Conservation (phyloP, 2,329 filamentous ascomycete species). For the Trichoderma lentiforme region DNA sequence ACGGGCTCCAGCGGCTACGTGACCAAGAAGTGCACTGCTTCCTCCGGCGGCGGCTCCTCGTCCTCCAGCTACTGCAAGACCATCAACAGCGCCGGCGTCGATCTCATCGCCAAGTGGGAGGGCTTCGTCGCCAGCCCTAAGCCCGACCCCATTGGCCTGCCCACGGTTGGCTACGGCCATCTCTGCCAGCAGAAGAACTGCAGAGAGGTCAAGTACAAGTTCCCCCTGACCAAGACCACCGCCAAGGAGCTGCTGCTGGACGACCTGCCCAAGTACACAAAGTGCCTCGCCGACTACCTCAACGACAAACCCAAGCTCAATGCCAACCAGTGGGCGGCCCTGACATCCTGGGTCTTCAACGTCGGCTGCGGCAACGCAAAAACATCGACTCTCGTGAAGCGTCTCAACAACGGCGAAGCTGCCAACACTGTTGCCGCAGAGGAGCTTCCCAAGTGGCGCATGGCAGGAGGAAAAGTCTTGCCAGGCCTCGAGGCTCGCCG, state of each 20-base stretch:
- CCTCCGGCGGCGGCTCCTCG: not conserved
- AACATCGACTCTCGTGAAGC: slow-evolving; percentile 40
- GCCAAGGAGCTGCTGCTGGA: slow-evolving; percentile 37
- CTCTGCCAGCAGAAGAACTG: slow-evolving; percentile 42
- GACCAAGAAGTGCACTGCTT: not conserved
- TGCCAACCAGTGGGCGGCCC: slow-evolving; percentile 50
- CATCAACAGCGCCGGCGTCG: not conserved
- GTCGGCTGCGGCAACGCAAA: slow-evolving; percentile 42
- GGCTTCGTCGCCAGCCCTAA: slow-evolving; percentile 19
- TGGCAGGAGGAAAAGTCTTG: slow-evolving; percentile 37
- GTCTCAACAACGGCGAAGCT: slow-evolving; percentile 44
- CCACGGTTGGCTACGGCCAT: slow-evolving; percentile 52
- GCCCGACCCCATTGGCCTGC: slow-evolving; percentile 43
- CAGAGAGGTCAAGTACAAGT: slow-evolving; percentile 43
- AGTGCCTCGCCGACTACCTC: slow-evolving; percentile 38
- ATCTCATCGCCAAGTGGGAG: not conserved
- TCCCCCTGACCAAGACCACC: slow-evolving; percentile 41
- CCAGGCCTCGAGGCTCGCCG: slow-evolving; percentile 41
- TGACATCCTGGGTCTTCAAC: slow-evolving; percentile 52
- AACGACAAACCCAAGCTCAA: slow-evolving; percentile 29
- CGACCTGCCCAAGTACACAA: slow-evolving; percentile 31
- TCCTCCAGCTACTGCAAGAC: not conserved
- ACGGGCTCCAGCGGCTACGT: slow-evolving; percentile 19
- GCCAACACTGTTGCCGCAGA: slow-evolving; percentile 39
- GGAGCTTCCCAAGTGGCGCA: slow-evolving; percentile 49